Base-by-base conservation (phyloP, 169 alveolate genomes). In the Eimeria necatrix region DNA sequence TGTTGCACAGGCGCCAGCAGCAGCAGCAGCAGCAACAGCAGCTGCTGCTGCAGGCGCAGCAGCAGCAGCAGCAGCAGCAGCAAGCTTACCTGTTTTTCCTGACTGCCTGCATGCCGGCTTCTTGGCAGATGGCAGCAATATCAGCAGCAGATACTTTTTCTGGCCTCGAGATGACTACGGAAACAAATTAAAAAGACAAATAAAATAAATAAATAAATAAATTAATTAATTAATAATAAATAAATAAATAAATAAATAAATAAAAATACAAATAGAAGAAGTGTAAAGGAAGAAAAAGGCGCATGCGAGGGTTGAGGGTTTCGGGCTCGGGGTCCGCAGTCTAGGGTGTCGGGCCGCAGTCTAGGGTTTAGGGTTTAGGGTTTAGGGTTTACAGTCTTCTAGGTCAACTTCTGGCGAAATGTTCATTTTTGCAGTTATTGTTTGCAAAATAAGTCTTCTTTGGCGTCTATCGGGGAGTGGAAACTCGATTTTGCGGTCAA, bases 371-470 rank as follows among this genome's bases (percentile, higher is more conserved):
- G 73, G 73, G 73, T 61, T 61, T 61, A 61, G 73, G 18, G 73
- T 51, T 76, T 22, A 26, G 52, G 22, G 70, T 96, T 46, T 92
- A 96, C 98, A 99, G 83, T 98, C 99, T 96, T 99, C 99, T 32
- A 99, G 98, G 96, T 99, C 99, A 18, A 99, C 99, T 94, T 99
- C 99, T 74, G 98, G 99, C 73, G 99, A 96, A 76, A 99, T 97
- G 95, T 99, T 99, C 99, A 99, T 99, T 94, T 99, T 99, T 94
- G 99, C 98, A n/a, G 99, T 99, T 41, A 99, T 98, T 4, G 99
- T 98, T 96, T 99, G 96, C 51, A 93, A 94, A 74, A 98, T 98
- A 8, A 98, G 95, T 84, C 99, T 96, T 90, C 99, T 98, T 94
- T 99, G 99, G 93, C 99, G 24, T 61, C 93, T 73, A 97, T 98